Base-by-base conservation (phyloP, 352 stramenopile genomes). In the Pythium volutum region DNA sequence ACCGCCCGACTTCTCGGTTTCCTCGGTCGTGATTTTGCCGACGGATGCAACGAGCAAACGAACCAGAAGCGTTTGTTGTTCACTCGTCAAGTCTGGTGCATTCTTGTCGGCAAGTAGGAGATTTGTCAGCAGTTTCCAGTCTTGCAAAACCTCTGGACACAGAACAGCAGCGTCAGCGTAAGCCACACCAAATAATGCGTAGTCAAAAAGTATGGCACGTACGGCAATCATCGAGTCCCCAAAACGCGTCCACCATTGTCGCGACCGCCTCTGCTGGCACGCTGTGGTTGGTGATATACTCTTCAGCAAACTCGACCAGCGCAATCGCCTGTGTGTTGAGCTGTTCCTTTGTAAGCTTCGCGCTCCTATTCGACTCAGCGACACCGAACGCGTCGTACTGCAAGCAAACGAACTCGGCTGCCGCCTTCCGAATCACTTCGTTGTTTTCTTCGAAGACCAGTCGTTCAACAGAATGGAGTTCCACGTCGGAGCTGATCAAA, bases 301-400 rank as follows among this genome's bases (percentile, higher is more conserved):
- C 87, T 64, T 96, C 81, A 2, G 83, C 84, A 67, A 96, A 96
- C 64, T 96, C 84, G n/a, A 94, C 79, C n/a, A 96, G 61, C 26
- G 87, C 85, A 59, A 96, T 92, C 16, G 84, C 84, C 71, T 96
- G 87, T 31, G 82, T 93, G 45, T 88, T 89, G 7, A 93, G 76
- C 48, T 96, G 87, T 31, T 91, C 76, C 62, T 87, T 87, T 20
- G 85, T 93, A 33, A 96, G 64, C 61, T 84, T 84, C 9, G 62
- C 61, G 20, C 74, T 87, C 11, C 74, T 71, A 26, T 79, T 89
- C 11, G 81, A 79, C 26, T 87, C 74, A 2, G 84, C 79, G 29
- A 94, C 80, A 23, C 87, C 87, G 62, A 96, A 96, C 23, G 87
- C 87, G 60, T 94, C 85, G 39, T 96, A 96, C 57, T 96, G 87